Evolutionary conservation across 106 monocot genomes (phyloP).

Genomic region (Allium fistulosum): DNA sequence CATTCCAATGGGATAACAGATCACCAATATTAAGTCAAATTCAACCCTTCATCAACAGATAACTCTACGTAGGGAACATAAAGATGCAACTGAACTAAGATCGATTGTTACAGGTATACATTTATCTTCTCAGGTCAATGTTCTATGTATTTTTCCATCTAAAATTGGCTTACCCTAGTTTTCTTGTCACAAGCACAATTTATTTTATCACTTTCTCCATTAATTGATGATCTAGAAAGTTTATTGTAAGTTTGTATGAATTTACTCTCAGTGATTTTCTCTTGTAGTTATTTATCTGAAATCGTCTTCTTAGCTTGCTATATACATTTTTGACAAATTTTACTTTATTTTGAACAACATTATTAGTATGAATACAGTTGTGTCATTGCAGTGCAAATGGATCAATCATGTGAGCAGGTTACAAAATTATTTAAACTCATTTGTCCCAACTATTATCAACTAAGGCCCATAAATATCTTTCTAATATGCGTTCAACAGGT

Average conservation of each 20-base stretch:
- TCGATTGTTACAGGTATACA: conserved; percentile 42
- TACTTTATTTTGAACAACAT: not conserved
- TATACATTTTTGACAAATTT: not conserved
- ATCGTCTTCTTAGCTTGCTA: no score
- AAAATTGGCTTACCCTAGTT: no score
- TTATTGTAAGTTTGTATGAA: not conserved
- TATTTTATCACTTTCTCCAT: no score
- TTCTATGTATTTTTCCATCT: no score
- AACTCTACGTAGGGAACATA: conserved; percentile 14
- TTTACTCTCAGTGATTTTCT: not conserved
- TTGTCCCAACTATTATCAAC: conserved; percentile 40
- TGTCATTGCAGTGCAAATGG: not conserved
- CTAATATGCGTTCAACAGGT: conserved; percentile 15
- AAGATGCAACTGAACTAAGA: conserved; percentile 18
- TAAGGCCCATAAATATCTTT: conserved; percentile 1
- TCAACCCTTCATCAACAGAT: conserved; percentile 18
- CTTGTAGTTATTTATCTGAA: not conserved
- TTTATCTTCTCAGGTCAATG: not conserved
- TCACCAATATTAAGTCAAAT: conserved; percentile 19
- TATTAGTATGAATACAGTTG: not conserved
- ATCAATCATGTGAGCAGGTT: not conserved
- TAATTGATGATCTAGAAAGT: no score
- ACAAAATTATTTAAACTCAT: conserved; percentile 1
- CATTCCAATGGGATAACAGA: conserved; percentile 44
- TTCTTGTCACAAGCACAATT: no score